A percentile compares a stretch with the other conserved stretches of the same genome.
These are phyloP conservation scores for Chaetomium cochliodes DNA, from an alignment of 495 filamentous ascomycete genomes.

Conservation along the genomic window DNA sequence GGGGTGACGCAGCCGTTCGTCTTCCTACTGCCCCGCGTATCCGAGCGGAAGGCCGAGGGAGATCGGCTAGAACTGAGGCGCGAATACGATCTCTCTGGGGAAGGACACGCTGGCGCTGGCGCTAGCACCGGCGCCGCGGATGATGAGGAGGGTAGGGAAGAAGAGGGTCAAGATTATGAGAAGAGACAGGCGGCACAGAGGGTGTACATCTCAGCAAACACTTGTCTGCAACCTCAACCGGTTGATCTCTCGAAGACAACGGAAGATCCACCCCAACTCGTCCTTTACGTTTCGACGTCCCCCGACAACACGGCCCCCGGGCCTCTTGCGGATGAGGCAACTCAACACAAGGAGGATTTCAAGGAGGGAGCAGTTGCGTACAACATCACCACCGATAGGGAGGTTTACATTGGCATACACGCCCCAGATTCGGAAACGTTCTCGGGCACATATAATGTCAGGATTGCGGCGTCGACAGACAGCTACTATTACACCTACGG, in stretches of 20 bases:
- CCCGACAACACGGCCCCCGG: slow-evolving; percentile 66
- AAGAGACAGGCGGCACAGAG: slow-evolving; percentile 43
- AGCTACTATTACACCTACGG: slow-evolving; percentile 63
- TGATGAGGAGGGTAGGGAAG: slow-evolving; percentile 17
- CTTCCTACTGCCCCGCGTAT: slow-evolving; percentile 28
- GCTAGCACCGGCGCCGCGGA: slow-evolving; percentile 20
- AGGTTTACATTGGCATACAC: slow-evolving; percentile 72
- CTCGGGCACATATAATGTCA: slow-evolving; percentile 65
- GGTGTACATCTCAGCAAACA: slow-evolving; percentile 77
- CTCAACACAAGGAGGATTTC: slow-evolving; percentile 45
- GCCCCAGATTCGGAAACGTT: slow-evolving; percentile 61
- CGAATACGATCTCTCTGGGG: slow-evolving; percentile 3
- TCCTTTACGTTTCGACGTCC: slow-evolving; percentile 72
- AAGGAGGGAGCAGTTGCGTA: slow-evolving; percentile 61
- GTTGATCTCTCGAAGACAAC: slow-evolving; percentile 40
- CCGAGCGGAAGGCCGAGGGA: slow-evolving; percentile 20
- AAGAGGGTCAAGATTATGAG: slow-evolving; percentile 6
- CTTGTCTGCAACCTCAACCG: slow-evolving; percentile 69
- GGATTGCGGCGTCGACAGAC: slow-evolving; percentile 81
- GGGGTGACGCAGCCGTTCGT: slow-evolving; percentile 52
- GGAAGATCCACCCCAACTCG: slow-evolving; percentile 63
- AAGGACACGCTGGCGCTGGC: slow-evolving; percentile 13
- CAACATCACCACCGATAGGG: slow-evolving; percentile 52
- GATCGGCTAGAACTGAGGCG: slow-evolving; percentile 27
- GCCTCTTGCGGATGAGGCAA: slow-evolving; percentile 48